A percentile compares a stretch with the other conserved stretches of the same genome.
These are phyloP conservation scores for Pseudozyma flocculosa DNA, from an alignment of 1,284 basidiomycete genomes.

Conservation along the genomic window DNA sequence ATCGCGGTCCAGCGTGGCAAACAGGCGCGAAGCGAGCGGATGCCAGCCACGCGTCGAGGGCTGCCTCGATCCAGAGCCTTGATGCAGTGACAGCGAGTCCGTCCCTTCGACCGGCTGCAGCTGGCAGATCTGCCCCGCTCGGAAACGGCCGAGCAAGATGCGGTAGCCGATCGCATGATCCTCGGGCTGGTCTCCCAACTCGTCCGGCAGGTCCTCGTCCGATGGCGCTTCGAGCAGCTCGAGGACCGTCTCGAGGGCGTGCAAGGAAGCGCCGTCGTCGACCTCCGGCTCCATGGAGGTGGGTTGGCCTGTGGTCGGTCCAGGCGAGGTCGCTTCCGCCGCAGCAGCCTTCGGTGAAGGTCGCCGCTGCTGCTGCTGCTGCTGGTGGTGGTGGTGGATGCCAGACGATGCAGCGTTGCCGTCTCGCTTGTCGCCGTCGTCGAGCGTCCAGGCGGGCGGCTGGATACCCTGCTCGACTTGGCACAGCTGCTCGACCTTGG, in stretches of 20 bases:
- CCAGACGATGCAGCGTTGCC: too few relatives aligned
- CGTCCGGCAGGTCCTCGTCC: too few relatives aligned
- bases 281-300: background rate
- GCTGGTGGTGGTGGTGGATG: too few relatives aligned
- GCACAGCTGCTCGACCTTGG: conserved; percentile 34
- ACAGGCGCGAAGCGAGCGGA: background rate
- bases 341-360: too few relatives aligned
- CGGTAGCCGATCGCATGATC: background rate
- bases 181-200: background rate
- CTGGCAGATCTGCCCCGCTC: background rate
- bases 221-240: background rate
- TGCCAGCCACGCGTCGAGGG: too few relatives aligned
- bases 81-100: too few relatives aligned
- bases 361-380: too few relatives aligned
- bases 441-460: conserved; percentile 19
- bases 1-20: background rate
- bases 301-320: too few relatives aligned
- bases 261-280: background rate
- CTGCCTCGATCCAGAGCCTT: too few relatives aligned
- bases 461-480: conserved; percentile 19
- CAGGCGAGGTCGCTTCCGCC: too few relatives aligned
- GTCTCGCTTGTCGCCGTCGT: background rate
- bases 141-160: background rate
- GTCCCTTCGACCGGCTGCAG: background rate
- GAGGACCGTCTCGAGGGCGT: background rate